A percentile compares a stretch with the other conserved stretches of the same genome.
Conservation (phyloP, 2,329 filamentous ascomycete species). For the Ascocoryne sarcoides region DNA sequence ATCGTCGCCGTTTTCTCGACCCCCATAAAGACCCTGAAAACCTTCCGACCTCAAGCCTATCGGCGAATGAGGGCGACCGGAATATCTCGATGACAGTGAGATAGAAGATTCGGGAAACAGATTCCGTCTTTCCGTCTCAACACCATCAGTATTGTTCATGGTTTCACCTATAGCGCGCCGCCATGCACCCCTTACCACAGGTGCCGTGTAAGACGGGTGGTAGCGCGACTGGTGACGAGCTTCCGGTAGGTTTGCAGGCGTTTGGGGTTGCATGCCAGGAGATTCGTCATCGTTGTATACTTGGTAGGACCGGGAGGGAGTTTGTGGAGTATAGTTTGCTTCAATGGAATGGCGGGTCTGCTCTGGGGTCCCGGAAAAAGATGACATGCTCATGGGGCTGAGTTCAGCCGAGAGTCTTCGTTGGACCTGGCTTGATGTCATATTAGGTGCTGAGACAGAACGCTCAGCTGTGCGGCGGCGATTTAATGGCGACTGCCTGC, state of each 20-base stretch:
- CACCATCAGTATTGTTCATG: conserved; percentile 11
- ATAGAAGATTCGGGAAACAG: not conserved
- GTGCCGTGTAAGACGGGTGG: conserved; percentile 37
- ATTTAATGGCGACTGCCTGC: not conserved
- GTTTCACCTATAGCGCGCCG: not conserved
- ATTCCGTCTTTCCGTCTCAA: not conserved
- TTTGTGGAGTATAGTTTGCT: conserved; percentile 11
- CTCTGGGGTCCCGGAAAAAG: not conserved
- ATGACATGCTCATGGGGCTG: not conserved
- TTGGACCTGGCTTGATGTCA: not conserved
- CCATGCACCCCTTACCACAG: conserved; percentile 20
- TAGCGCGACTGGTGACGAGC: conserved; percentile 38
- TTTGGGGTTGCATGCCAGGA: conserved; percentile 39
- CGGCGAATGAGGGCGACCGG: conserved; percentile 30
- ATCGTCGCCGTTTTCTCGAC: conserved; percentile 40
- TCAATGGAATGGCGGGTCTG: not conserved
- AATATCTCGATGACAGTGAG: conserved; percentile 4
- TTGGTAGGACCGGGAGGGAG: conserved; percentile 25
- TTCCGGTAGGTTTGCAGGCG: conserved; percentile 41
- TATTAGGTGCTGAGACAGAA: not conserved
- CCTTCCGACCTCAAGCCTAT: conserved; percentile 35
- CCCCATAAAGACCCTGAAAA: conserved; percentile 39
- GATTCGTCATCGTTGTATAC: conserved; percentile 41
- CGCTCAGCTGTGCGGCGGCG: not conserved
- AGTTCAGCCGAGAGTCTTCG: not conserved